Conservation (phyloP, 495 filamentous ascomycete species). For the Daldinia caldariorum region DNA sequence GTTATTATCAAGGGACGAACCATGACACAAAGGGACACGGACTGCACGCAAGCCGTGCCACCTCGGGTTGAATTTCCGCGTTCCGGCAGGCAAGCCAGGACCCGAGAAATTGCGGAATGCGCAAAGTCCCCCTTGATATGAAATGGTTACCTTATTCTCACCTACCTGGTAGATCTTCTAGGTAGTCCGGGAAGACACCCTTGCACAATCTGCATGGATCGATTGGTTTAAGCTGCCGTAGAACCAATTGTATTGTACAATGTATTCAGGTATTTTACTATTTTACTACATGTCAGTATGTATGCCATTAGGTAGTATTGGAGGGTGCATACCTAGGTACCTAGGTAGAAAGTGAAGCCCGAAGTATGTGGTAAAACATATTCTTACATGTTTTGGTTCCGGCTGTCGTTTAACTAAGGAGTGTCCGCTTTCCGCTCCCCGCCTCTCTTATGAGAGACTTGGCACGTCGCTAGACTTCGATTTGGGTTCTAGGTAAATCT, state of each 20-base stretch:
- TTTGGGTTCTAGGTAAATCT: neutral
- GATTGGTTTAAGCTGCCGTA: conserved; percentile 26
- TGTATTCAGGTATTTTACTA: too few relatives aligned
- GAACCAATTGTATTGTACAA: neutral
- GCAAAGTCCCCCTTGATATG: conserved; percentile 14
- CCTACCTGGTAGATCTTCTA: conserved; percentile 4
- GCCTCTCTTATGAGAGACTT: conserved; percentile 5
- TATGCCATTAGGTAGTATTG: too few relatives aligned
- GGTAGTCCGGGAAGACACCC: conserved; percentile 10
- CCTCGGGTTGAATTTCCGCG: conserved; percentile 35
- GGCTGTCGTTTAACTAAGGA: conserved; percentile 16
- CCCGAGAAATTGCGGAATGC: conserved; percentile 17
- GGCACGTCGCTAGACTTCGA: neutral
- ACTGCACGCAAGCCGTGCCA: conserved; percentile 34
- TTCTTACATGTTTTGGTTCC: neutral
- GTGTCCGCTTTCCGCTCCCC: neutral
- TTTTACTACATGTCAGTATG: too few relatives aligned
- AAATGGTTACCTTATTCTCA: conserved; percentile 16
- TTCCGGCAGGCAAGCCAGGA: conserved; percentile 30
- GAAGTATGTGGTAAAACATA: conserved; percentile 12
- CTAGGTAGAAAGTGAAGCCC: conserved; percentile 3
- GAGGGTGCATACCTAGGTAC: too few relatives aligned
- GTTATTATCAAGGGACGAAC: conserved; percentile 13
- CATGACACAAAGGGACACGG: conserved; percentile 14
- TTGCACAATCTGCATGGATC: conserved; percentile 21